Evolutionary conservation across 768 basidiomycete species (phyloP).

Genomic region (Gelatoporia subvermispora): DNA sequence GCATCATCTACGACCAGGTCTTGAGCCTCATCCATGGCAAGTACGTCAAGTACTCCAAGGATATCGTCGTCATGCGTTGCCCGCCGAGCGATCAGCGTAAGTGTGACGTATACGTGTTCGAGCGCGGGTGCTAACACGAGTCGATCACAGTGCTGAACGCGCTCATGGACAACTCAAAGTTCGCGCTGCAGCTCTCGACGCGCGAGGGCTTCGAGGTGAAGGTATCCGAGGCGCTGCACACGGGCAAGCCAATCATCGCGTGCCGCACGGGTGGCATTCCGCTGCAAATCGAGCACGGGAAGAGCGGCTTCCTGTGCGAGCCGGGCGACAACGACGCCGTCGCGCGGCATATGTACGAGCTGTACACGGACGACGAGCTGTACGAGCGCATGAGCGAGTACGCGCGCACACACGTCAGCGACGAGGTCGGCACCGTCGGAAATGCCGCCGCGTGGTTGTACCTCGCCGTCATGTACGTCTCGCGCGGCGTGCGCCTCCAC

Average conservation of each 20-base stretch:
- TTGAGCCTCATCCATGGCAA: constrained; percentile 48
- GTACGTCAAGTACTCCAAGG: constrained; percentile 35
- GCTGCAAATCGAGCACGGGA: constrained; percentile 82
- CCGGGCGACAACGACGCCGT: constrained; percentile 73
- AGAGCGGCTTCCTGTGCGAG: constrained; percentile 81
- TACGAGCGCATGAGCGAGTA: constrained; percentile 34
- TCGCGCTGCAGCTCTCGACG: constrained; percentile 86
- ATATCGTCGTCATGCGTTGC: constrained; percentile 45
- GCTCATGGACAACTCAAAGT: constrained; percentile 83
- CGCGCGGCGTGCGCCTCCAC: constrained; percentile 69
- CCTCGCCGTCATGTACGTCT: constrained; percentile 72
- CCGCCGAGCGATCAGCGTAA: constrained; percentile 82
- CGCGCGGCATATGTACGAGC: constrained; percentile 69
- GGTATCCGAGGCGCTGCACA: constrained; percentile 91
- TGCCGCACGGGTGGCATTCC: constrained; percentile 90
- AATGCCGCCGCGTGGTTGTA: constrained; percentile 66
- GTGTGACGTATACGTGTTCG: constrained; percentile 21
- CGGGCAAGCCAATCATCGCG: constrained; percentile 83
- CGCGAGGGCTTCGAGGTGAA: constrained; percentile 98
- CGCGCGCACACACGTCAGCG: constrained; percentile 72
- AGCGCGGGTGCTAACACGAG: constrained; percentile 3
- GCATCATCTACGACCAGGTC: constrained; percentile 82
- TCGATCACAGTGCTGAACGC: constrained; percentile 68
- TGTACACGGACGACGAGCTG: constrained; percentile 69
- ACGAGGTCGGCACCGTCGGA: constrained; percentile 82